phyloP scores from a whole-genome alignment of 192 early-diverging fungal genomes.

The Coemansia sp. region DNA sequence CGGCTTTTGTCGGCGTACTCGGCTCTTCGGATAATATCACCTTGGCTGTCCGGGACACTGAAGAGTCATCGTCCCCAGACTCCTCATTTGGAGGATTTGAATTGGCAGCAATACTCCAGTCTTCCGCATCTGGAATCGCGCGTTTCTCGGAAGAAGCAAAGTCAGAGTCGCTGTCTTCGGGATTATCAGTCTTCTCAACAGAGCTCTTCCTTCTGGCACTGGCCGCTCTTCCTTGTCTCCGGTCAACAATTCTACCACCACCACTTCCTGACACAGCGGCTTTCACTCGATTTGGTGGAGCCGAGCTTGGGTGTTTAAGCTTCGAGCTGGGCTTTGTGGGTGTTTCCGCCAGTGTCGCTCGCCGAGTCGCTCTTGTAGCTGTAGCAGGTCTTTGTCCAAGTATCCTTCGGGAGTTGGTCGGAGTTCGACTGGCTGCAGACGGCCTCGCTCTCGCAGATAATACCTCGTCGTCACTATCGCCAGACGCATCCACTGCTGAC shows the following conservation, averaged over 20 bases:
- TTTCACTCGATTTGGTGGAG: constrained; percentile 15
- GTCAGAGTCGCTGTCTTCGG: neutral
- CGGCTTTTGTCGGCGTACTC: neutral
- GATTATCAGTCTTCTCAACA: neutral
- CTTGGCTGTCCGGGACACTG: neutral
- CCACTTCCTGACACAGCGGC: neutral
- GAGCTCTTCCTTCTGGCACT: neutral
- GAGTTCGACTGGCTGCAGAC: neutral
- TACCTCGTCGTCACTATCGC: constrained; percentile 5
- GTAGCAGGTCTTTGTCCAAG: neutral
- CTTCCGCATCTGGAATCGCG: neutral
- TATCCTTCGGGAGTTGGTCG: neutral
- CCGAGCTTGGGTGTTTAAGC: neutral
- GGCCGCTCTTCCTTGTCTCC: neutral
- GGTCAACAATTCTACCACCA: neutral
- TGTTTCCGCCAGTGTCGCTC: neutral
- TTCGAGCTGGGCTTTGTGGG: constrained; percentile 8
- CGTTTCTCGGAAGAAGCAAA: neutral
- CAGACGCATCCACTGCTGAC: neutral
- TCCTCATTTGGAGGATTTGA: neutral
- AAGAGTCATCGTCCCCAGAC: neutral
- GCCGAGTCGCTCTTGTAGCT: constrained; percentile 1
- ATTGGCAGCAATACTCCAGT: neutral
- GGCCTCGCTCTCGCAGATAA: neutral
- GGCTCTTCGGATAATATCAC: neutral